These are phyloP conservation scores for Morella rubra DNA, from an alignment of 306 rosid genomes.

Conservation along the genomic window DNA sequence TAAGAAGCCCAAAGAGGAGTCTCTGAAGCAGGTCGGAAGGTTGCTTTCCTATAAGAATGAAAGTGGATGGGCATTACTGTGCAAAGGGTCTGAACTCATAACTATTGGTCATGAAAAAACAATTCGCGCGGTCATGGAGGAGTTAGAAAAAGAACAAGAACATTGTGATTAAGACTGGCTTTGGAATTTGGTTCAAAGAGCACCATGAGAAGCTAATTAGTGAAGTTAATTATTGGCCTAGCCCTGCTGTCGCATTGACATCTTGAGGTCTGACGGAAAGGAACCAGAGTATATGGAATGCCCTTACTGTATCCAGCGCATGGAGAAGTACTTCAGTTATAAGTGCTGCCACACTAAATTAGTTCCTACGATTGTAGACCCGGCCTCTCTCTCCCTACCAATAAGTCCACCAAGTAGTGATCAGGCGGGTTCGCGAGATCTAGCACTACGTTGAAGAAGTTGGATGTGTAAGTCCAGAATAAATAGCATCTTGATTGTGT, in stretches of 20 bases:
- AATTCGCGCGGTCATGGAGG: slow-evolving; percentile 30
- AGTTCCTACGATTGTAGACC: too few relatives aligned
- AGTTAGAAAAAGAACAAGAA: slow-evolving; percentile 55
- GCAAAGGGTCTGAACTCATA: slow-evolving; percentile 35
- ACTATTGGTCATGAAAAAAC: slow-evolving; percentile 31
- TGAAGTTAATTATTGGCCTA: background rate
- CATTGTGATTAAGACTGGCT: slow-evolving; percentile 28
- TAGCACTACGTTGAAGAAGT: too few relatives aligned
- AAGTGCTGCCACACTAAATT: slow-evolving; percentile 53
- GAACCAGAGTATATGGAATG: slow-evolving; percentile 46
- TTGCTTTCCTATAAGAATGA: slow-evolving; percentile 44
- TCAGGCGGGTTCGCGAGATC: too few relatives aligned
- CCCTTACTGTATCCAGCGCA: slow-evolving; percentile 49
- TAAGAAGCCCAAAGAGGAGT: slow-evolving; percentile 6
- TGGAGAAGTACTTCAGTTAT: slow-evolving; percentile 59
- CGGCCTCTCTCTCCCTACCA: too few relatives aligned
- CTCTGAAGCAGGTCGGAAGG: slow-evolving; percentile 26
- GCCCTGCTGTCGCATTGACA: slow-evolving; percentile 38
- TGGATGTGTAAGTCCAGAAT: too few relatives aligned
- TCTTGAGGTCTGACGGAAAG: slow-evolving; percentile 34
- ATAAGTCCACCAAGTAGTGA: too few relatives aligned
- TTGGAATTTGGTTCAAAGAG: slow-evolving; percentile 28
- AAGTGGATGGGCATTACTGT: slow-evolving; percentile 40
- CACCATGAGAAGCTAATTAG: slow-evolving; percentile 8
- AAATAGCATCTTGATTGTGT: too few relatives aligned